Evolutionary conservation across 768 basidiomycete genomes (phyloP), one percentile per base, ranked within the genome.

Genomic region (Boletus subparvulus): DNA sequence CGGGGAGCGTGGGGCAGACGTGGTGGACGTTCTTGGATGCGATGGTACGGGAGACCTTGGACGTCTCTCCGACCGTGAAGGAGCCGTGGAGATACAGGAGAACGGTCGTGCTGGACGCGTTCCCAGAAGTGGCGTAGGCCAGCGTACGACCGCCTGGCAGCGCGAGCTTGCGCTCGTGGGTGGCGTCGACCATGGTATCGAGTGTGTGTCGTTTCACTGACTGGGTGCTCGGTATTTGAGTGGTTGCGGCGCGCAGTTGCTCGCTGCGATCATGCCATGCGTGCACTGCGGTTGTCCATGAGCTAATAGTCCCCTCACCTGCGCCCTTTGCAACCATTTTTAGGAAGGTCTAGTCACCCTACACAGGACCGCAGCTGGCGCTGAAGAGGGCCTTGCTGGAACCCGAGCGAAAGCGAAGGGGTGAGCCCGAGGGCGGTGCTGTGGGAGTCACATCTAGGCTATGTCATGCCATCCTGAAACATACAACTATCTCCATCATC

Each of bases 1-100:
- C 84, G 21, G 82, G 79, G 33, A 85, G 77, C 11, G 83, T 80
- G 4, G 83, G 83, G 12, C 77, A 73, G 40, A 85, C 64, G 49
- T 71, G 70, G 61, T 81, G 83, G 5, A 80, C 66, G 43, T 75
- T 63, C 59, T 74, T 78, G 16, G 77, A 71, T 10, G 72, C 35
- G 54, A 82, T 61, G 30, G 68, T 61, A 14, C 65, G 72, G 3
- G 77, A 73, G 9, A 72, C 61, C 1, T 56, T 60, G 33, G 72
- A 67, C 6, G 77, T 77, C 32, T 75, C 71, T 6, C 83, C 84
- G n/a, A 83, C 61, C 37, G 74, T 68, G 65, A 85, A 83, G 6
- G 73, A 72, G n/a, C 82, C 83, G 60, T 85, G 84, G 54, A 84
- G 76, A 68, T 77, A 83, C 48, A 86, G 72, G 43, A 84, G 67